phyloP scores from a whole-genome alignment of 345 rosid genomes.

The Microcos paniculata region DNA sequence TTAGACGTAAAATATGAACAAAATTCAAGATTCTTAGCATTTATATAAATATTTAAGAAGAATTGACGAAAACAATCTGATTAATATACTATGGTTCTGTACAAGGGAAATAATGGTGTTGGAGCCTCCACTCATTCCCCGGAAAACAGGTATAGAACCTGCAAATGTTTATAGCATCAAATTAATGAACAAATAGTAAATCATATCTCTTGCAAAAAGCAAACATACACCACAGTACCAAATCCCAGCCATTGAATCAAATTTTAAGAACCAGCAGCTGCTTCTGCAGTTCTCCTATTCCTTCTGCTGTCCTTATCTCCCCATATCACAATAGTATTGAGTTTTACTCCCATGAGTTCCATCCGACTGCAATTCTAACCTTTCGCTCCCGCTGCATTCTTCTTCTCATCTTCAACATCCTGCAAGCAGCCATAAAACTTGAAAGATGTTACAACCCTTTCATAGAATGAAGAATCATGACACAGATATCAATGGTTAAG shows the following conservation, averaged over 20 bases:
- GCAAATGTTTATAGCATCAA: not conserved
- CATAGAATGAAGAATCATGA: not conserved
- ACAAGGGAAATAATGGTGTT: slow-evolving; percentile 23
- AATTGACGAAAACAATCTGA: slow-evolving; percentile 21
- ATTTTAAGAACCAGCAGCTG: not conserved
- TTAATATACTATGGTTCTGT: slow-evolving; percentile 22
- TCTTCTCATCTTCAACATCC: slow-evolving; percentile 71
- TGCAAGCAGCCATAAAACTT: slow-evolving; percentile 22
- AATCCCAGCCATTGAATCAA: not conserved
- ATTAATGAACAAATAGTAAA: slow-evolving; percentile 10
- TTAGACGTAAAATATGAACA: no score
- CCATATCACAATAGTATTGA: not conserved
- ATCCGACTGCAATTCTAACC: slow-evolving; percentile 11
- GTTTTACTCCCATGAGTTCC: not conserved
- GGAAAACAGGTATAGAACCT: not conserved
- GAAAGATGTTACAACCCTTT: not conserved
- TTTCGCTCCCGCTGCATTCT: not conserved
- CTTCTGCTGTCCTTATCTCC: not conserved
- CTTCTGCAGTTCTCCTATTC: not conserved
- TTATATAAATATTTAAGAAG: no score
- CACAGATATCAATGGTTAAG: not conserved
- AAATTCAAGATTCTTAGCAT: no score
- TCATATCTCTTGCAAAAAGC: not conserved
- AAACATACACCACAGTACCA: slow-evolving; percentile 1
- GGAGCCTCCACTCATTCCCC: not conserved